A percentile compares a stretch with the other conserved stretches of the same genome.
Evolutionary conservation across 495 filamentous ascomycete genomes (phyloP).

Genomic region (Chaetomium fimeti): DNA sequence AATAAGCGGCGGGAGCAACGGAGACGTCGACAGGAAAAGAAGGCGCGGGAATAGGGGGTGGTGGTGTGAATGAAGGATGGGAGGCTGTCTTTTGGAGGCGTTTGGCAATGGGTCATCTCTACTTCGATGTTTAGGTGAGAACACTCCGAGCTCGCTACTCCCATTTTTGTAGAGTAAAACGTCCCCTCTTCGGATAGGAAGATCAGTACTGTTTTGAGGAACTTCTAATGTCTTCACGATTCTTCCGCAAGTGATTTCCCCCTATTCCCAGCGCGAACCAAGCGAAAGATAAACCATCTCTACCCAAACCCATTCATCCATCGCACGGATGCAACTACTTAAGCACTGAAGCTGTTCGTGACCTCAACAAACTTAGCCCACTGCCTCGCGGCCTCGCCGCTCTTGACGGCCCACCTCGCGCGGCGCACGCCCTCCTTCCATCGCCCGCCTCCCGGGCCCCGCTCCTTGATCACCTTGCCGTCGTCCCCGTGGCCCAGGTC

Average conservation of each 20-base stretch:
- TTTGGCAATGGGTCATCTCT: neutral
- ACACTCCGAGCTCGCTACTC: neutral
- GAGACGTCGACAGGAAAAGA: neutral
- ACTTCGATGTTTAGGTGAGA: neutral
- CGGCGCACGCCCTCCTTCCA: slow-evolving; percentile 92
- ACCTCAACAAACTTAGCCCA: slow-evolving; percentile 67
- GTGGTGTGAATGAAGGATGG: neutral
- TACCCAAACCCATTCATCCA: neutral
- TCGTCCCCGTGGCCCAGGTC: slow-evolving; percentile 62
- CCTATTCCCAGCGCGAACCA: neutral
- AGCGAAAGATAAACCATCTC: too few species aligned
- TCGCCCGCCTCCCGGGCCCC: slow-evolving; percentile 76
- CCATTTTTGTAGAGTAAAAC: neutral
- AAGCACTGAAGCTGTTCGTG: slow-evolving; percentile 40
- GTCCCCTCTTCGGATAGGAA: neutral
- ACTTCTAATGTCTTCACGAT: neutral
- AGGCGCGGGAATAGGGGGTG: neutral
- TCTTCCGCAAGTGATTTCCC: neutral
- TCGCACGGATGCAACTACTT: neutral
- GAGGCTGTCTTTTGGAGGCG: neutral
- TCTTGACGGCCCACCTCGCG: slow-evolving; percentile 79
- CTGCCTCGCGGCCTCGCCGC: slow-evolving; percentile 73
- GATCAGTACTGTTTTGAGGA: neutral
- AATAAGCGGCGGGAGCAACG: neutral
- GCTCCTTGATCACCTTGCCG: slow-evolving; percentile 73